Evolutionary conservation across 441 rosid genomes (phyloP).

Genomic region (Dalechampia spathulata): DNA sequence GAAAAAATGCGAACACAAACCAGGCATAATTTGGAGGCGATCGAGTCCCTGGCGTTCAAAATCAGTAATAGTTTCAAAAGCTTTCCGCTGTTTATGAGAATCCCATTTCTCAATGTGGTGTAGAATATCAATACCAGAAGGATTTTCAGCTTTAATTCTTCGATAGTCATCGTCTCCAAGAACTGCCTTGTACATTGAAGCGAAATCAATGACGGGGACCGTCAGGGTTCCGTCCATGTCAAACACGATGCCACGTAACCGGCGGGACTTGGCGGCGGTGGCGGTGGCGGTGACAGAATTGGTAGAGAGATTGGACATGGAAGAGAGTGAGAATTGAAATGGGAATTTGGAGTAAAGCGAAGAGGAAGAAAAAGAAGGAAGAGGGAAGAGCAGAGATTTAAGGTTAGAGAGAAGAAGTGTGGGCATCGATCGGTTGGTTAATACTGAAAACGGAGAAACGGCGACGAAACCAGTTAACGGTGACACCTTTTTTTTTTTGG

Average conservation of each 20-base stretch:
- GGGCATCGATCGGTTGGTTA: too few relatives aligned
- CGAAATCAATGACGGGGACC: conserved; percentile 80
- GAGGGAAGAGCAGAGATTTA: too few relatives aligned
- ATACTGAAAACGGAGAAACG: too few relatives aligned
- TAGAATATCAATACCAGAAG: conserved; percentile 76
- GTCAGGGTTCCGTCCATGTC: conserved; percentile 98
- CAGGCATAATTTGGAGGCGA: conserved; percentile 88
- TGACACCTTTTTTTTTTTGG: too few relatives aligned
- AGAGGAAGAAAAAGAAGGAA: too few relatives aligned
- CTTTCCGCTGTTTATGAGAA: conserved; percentile 51
- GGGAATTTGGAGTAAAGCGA: conserved; percentile 6
- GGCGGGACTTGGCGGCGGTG: conserved; percentile 30
- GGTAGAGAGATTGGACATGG: too few relatives aligned
- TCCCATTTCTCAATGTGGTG: conserved; percentile 67
- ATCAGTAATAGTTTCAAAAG: conserved; percentile 55
- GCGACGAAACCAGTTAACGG: too few relatives aligned
- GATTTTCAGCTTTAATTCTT: conserved; percentile 56
- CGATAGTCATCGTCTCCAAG: conserved; percentile 75
- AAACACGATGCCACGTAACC: conserved; percentile 77
- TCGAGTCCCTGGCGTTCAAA: conserved; percentile 73
- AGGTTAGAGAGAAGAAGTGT: too few relatives aligned
- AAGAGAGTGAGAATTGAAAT: conserved; percentile 14
- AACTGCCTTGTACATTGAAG: conserved; percentile 75
- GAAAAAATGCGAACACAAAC: conserved; percentile 10
- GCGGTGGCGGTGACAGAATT: background rate